These are phyloP conservation scores for Prunus armeniaca DNA, from an alignment of 306 rosid genomes.

Conservation along the genomic window DNA sequence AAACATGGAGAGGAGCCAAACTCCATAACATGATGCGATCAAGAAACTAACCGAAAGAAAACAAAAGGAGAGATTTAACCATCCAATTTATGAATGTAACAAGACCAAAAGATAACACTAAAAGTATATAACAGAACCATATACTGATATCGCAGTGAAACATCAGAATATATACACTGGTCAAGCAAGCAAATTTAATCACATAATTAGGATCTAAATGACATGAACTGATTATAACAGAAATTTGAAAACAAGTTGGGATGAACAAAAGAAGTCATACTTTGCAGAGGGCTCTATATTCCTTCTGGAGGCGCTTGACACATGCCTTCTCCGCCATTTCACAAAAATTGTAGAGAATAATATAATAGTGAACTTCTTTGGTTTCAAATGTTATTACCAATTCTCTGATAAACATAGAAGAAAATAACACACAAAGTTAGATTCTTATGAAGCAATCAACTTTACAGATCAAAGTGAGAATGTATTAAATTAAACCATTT, in stretches of 20 bases:
- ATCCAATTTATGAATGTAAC: background rate
- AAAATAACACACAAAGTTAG: background rate
- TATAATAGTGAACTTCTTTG: conserved; percentile 16
- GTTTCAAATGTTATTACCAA: conserved; percentile 5
- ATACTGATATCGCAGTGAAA: background rate
- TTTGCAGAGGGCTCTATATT: conserved; percentile 98
- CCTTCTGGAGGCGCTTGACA: conserved; percentile 94
- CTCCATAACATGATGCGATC: background rate
- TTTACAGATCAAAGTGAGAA: background rate
- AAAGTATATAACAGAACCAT: background rate
- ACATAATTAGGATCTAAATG: background rate
- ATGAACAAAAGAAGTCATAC: conserved; percentile 37
- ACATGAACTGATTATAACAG: conserved; percentile 4
- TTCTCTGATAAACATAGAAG: conserved; percentile 25
- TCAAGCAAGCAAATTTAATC: background rate
- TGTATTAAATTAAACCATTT: background rate
- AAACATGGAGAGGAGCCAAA: background rate
- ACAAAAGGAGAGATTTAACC: too few relatives aligned
- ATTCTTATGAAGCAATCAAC: background rate
- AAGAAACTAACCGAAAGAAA: background rate
- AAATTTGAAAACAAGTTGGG: conserved; percentile 3
- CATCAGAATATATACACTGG: background rate
- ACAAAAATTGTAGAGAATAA: conserved; percentile 24
- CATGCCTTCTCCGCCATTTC: conserved; percentile 94
- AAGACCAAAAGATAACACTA: too few relatives aligned